Base-by-base conservation (phyloP, 257 asterid genomes). In the Salvia miltiorrhiza region DNA sequence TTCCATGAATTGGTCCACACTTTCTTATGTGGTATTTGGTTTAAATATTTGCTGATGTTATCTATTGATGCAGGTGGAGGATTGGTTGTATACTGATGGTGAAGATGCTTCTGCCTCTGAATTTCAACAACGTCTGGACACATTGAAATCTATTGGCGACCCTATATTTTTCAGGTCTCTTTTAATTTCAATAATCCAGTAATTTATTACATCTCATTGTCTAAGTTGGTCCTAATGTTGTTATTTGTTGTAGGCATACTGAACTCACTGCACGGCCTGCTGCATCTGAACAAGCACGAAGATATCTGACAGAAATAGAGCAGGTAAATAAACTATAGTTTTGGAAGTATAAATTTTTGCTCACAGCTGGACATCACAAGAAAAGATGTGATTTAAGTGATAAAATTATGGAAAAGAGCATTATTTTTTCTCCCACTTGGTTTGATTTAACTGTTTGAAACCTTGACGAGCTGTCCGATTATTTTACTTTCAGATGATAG, bases 31-130 rank as follows among this genome's bases (percentile, higher is more conserved):
- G 35, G 44, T 63, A 35, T 76, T 73, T 67, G 67, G 24, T 39
- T 76, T 8, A 39, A 24, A 61, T 61, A 52, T 55, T 57, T 44
- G 52, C 53, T 58, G 44, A 54, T 58, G 37, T 9, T 40, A 24
- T 67, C 72, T 54, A 62, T 19, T 81, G 49, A 67, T 77, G 76
- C 84, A 94, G 99, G 97, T 82, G 60, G 93, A 94, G 81, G 99
- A 94, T 20, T 94, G 99, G 99, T 73, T 94, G 83, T 94, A 94
- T 76, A 89, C 93, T 77, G 99, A 94, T 77, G 99, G 97, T 69
- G 99, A 94, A 84, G 99, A 94, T 82, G 99, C 97, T 73, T 85
- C 96, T 78, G 97, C 96, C 55, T 48, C 85, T 74, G 93, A 91
- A 74, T 94, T 94, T 77, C 80, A 89, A 82, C 83, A 87, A 77